Percentiles rank a stretch among this genome's conserved stretches.
Evolutionary conservation across 2,329 filamentous ascomycete genomes (phyloP).

Genomic region (Tolypocladium inflatum): DNA sequence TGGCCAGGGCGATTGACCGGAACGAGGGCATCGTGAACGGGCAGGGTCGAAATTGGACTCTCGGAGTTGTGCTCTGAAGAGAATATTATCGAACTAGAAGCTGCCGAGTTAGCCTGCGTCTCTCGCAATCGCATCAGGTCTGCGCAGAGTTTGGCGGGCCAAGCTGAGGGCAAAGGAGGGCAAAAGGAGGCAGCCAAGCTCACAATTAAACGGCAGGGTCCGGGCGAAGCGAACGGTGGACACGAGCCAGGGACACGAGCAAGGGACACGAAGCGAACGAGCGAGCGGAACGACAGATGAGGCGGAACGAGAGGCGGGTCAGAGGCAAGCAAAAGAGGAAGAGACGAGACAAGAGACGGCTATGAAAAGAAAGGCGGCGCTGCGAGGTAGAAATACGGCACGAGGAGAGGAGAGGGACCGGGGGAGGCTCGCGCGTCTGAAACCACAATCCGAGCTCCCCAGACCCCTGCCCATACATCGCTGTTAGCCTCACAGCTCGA

Average conservation of each 20-base stretch:
- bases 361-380: not conserved
- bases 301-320: not conserved
- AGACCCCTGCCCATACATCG: not conserved
- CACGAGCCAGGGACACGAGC: not conserved
- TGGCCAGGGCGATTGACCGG: slow-evolving; percentile 42
- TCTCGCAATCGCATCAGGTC: not conserved
- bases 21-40: slow-evolving; percentile 41
- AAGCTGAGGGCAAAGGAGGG: not conserved
- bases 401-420: not conserved
- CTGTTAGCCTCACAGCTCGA: not conserved
- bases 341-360: not conserved
- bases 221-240: not conserved
- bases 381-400: not conserved
- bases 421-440: not conserved
- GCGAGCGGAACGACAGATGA: not conserved
- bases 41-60: not conserved
- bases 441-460: not conserved
- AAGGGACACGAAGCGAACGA: not conserved
- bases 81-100: not conserved
- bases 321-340: not conserved
- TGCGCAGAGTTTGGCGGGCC: not conserved
- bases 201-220: not conserved
- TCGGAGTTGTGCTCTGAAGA: not conserved
- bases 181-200: not conserved
- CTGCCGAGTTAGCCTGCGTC: not conserved